phyloP scores from a whole-genome alignment of 164 flowering plant genomes.

The Platanus orientalis region DNA sequence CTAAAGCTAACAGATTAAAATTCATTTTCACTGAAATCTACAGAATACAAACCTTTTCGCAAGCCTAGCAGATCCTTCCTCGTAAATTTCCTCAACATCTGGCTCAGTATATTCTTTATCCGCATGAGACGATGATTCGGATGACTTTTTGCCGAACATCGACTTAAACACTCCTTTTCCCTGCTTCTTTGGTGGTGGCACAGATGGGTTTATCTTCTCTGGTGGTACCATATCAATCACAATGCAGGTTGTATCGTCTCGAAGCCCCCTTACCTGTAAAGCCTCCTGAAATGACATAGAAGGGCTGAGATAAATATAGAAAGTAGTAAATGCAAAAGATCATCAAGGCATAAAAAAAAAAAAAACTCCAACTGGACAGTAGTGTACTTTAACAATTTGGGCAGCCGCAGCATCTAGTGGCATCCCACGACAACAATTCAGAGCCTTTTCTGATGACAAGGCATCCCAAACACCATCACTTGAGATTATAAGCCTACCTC shows the following conservation, averaged over 20 bases:
- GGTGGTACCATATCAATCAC: constrained; percentile 73
- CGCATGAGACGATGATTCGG: constrained; percentile 52
- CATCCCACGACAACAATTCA: constrained; percentile 85
- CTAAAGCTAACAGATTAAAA: neutral
- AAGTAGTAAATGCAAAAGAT: neutral
- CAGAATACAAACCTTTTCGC: constrained; percentile 68
- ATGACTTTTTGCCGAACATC: constrained; percentile 65
- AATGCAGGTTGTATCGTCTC: constrained; percentile 98
- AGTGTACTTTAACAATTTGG: constrained; percentile 75
- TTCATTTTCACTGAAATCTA: neutral
- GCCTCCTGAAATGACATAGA: constrained; percentile 61
- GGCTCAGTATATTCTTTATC: constrained; percentile 64
- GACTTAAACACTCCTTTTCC: constrained; percentile 79
- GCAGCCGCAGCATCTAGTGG: constrained; percentile 82
- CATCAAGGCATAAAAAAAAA: neutral
- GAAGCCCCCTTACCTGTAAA: constrained; percentile 64
- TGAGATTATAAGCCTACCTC: constrained; percentile 85
- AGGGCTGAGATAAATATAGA: neutral
- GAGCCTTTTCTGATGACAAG: constrained; percentile 60
- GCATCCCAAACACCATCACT: constrained; percentile 99
- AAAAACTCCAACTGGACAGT: neutral
- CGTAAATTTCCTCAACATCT: constrained; percentile 81
- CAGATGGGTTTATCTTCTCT: constrained; percentile 54
- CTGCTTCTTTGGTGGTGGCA: constrained; percentile 68
- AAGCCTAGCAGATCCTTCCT: constrained; percentile 95